Evolutionary conservation across 805 yeast genomes (phyloP), one percentile per base, ranked within the genome.

Genomic region (Pichia kluyveri): DNA sequence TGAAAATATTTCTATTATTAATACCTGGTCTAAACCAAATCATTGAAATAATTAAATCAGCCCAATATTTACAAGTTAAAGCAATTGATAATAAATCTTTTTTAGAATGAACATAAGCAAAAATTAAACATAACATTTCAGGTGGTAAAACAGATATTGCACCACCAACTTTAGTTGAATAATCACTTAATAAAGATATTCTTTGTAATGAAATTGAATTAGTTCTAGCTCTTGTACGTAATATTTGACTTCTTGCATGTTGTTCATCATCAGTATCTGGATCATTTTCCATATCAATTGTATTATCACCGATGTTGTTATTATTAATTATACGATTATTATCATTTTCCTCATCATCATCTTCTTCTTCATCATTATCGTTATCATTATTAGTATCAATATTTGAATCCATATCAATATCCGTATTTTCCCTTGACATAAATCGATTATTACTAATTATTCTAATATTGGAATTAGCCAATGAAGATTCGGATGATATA

Each of bases 1-100:
- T 65, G 54, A 79, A 75, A 3, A 80, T 70, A 2, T 61, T 50
- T 42, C 70, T 72, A 51, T 72, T 70, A 52, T 75, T 77, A 63
- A 86, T 72, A 40, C 77, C 77, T 4, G 97, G 96, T 50, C 98
- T 76, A 60, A 86, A 86, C 95, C 96, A 90, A 31, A 90, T 69
- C 40, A 83, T 72, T 57, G 86, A 96, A 11, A 88, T 80, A 14
- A 86, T 80, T 40, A 86, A 70, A 54, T 79, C 77, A 11, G 89
- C 85, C 84, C 96, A 89, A 51, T 80, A 76, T 56, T 79, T 80
- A 65, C 96, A 89, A 8, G 87, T 90, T 1, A 87, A 72, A 52
- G 87, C 68, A 23, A 83, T 65, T 14, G 79, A 70, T 28, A 78
- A 79, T 50, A 82, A 67, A 56, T 83, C 89, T 4, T 73, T 60